A percentile compares a stretch with the other conserved stretches of the same genome.
Conservation (phyloP, 768 basidiomycete genomes). For the Trametes maxima region DNA sequence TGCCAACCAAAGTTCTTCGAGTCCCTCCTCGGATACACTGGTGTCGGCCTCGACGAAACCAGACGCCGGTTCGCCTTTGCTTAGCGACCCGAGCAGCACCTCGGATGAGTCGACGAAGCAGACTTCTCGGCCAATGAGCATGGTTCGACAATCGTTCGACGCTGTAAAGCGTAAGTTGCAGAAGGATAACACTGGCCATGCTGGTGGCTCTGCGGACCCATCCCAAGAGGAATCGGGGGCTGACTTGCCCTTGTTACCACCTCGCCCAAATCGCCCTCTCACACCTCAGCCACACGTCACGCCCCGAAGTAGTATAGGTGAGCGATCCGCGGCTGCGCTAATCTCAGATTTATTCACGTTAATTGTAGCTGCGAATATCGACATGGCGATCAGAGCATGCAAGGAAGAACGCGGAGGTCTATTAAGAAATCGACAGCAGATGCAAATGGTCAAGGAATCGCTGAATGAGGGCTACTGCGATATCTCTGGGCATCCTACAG, state of each 20-base stretch:
- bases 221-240: background rate
- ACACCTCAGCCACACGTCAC: constrained; percentile 36
- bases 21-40: constrained; percentile 10
- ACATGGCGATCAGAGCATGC: constrained; percentile 74
- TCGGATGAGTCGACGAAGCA: background rate
- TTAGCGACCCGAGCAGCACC: background rate
- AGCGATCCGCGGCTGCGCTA: constrained; percentile 11
- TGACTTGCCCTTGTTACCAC: constrained; percentile 10
- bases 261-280: constrained; percentile 14
- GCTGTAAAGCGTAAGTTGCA: background rate
- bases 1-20: background rate
- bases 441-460: constrained; percentile 74
- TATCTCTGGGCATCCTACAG: constrained; percentile 61
- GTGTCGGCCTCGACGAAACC: constrained; percentile 1
- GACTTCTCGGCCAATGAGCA: constrained; percentile 4
- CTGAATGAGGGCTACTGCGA: constrained; percentile 86
- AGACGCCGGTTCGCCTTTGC: background rate
- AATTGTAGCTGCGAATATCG: constrained; percentile 58
- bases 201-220: background rate
- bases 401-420: constrained; percentile 64
- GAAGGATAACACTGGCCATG: background rate
- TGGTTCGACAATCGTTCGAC: constrained; percentile 7
- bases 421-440: constrained; percentile 63
- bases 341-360: background rate
- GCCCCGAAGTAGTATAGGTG: constrained; percentile 48